Conservation (phyloP, 1,284 basidiomycete species). For the Leccinum griseonigrum region DNA sequence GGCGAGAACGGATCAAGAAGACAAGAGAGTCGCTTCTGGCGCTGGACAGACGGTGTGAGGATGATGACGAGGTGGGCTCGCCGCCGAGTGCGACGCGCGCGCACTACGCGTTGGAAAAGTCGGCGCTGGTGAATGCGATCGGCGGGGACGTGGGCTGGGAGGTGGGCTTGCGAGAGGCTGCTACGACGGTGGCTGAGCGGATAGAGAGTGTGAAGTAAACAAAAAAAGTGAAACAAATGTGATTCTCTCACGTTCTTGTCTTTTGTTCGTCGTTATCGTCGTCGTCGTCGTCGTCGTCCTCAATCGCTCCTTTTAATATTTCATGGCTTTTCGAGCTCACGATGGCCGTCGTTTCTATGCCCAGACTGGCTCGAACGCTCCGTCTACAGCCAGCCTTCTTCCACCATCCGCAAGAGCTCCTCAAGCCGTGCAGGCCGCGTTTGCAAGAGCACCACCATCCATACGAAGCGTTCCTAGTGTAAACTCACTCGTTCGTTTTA, state of each 20-base stretch:
- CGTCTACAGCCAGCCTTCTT: slow-evolving; percentile 58
- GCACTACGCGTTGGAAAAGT: slow-evolving; percentile 43
- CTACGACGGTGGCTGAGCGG: slow-evolving; percentile 47
- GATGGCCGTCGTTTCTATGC: slow-evolving; percentile 30
- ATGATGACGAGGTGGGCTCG: background rate
- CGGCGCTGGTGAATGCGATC: slow-evolving; percentile 36
- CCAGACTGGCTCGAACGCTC: slow-evolving; percentile 36
- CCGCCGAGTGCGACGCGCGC: slow-evolving; percentile 35
- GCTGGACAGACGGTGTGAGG: slow-evolving; percentile 53
- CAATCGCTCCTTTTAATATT: slow-evolving; percentile 20
- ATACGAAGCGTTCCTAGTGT: slow-evolving; percentile 40
- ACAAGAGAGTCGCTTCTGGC: slow-evolving; percentile 48
- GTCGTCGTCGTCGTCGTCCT: slow-evolving; percentile 5
- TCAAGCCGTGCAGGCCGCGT: slow-evolving; percentile 44
- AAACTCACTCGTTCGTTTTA: slow-evolving; percentile 40
- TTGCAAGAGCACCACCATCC: slow-evolving; percentile 41
- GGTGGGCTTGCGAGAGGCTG: slow-evolving; percentile 41
- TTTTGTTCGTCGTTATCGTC: background rate
- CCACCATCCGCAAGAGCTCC: slow-evolving; percentile 34
- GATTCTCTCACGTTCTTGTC: slow-evolving; percentile 3
- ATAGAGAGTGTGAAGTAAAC: slow-evolving; percentile 32
- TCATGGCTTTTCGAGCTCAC: slow-evolving; percentile 23
- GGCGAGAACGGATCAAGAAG: slow-evolving; percentile 54
- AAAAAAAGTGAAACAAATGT: background rate
- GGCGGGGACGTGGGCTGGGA: slow-evolving; percentile 20